Evolutionary conservation across 2,329 filamentous ascomycete genomes (phyloP), one percentile per base, ranked within the genome.

Genomic region (Botrytis deweyae): DNA sequence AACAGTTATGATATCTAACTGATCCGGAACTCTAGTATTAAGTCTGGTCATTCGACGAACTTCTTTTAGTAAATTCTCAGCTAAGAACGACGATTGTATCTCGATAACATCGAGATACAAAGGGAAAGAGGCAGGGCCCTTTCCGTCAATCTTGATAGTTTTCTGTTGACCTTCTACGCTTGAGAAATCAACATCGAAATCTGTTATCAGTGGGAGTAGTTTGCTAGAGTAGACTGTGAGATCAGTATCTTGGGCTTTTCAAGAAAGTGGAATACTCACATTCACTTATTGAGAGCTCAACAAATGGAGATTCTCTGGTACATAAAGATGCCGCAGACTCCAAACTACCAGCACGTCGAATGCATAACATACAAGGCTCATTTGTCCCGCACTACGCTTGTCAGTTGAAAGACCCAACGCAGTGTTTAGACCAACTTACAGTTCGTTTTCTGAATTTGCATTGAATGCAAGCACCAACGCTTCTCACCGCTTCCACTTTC

Each of bases 381-480:
- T 55, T 72, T 25, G 44, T 74, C 12, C 42, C 69, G 49, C 55
- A 75, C 73, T 74, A 22, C 16, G 18, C 10, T n/a, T n/a, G 33
- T 72, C 40, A 72, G 71, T 36, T 61, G 61, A 38, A 29, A 14
- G 9, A 10, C 38, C 20, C 16, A 22, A n/a, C 14, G 18, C 29
- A 16, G 25, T 10, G 22, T 25, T 29, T 49, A 5, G 59, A 16
- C 12, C 18, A 75, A n/a, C 76, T 70, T 68, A 79, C 78, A 12
- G 79, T 78, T 73, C 78, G 72, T 71, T 79, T 80, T 49, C 78
- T 74, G 64, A 79, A 79, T 42, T 78, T 76, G 72, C 79, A 80
- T 70, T 79, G 78, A 72, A 79, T 77, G 61, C 79, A 80, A 70
- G 79, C 79, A 40, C 79, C 79, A 25, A 78, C 77, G 42, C 75